These are phyloP conservation scores for Neofusicoccum ribis DNA, from an alignment of 2,329 filamentous ascomycete genomes.

Conservation along the genomic window DNA sequence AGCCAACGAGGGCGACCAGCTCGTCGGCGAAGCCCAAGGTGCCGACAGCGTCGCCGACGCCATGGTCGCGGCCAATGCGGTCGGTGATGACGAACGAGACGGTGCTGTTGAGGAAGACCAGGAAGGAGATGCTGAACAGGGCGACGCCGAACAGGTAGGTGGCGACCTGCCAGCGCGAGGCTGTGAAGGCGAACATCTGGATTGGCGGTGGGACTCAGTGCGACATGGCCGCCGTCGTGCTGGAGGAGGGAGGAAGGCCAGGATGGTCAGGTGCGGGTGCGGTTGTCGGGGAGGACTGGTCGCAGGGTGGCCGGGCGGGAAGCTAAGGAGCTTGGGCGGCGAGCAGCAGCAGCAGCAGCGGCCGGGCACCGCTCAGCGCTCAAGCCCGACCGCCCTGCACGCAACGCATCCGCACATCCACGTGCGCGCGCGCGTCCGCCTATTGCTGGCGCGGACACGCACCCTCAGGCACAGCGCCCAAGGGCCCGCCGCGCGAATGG, in stretches of 20 bases:
- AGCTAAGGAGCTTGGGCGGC: background rate
- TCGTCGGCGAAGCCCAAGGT: slow-evolving; percentile 85
- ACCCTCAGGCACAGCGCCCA: no score
- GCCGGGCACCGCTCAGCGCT: no score
- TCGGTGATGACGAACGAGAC: slow-evolving; percentile 85
- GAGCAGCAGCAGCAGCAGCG: no score
- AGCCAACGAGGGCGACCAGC: slow-evolving; percentile 76
- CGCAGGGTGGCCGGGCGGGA: background rate
- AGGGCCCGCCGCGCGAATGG: no score
- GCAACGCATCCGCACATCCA: no score
- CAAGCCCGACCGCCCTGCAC: no score
- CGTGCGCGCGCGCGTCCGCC: no score
- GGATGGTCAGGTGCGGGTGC: background rate
- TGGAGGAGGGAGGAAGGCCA: background rate
- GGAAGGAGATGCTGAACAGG: slow-evolving; percentile 84
- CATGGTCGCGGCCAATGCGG: slow-evolving; percentile 70
- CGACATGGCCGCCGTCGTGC: background rate
- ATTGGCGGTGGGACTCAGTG: background rate
- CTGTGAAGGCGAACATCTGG: slow-evolving; percentile 52
- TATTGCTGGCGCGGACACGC: no score
- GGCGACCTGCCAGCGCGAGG: slow-evolving; percentile 56
- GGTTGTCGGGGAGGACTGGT: background rate
- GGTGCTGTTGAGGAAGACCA: slow-evolving; percentile 84
- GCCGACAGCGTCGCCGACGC: slow-evolving; percentile 78
- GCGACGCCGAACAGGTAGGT: slow-evolving; percentile 81